A percentile compares a stretch with the other conserved stretches of the same genome.
These are phyloP conservation scores for Globisporangium sylvaticum DNA, from an alignment of 352 stramenopile genomes.

Conservation along the genomic window DNA sequence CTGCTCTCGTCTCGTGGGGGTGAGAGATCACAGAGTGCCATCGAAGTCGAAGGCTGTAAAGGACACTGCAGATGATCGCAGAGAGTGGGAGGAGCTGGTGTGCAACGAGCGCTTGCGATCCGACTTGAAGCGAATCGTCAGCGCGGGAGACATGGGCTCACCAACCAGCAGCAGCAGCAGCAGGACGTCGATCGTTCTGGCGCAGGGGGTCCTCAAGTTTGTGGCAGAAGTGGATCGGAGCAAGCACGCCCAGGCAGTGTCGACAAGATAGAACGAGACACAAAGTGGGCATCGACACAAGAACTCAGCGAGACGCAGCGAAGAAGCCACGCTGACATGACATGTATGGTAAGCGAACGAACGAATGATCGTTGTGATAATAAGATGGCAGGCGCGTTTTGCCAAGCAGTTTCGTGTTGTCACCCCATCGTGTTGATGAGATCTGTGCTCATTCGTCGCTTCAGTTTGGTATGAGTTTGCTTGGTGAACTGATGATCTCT, in stretches of 20 bases:
- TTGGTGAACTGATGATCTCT: too few relatives aligned
- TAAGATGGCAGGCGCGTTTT: neutral
- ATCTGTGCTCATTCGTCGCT: too few relatives aligned
- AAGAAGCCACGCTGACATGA: neutral
- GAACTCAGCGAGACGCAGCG: too few relatives aligned
- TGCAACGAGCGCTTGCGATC: conserved; percentile 47
- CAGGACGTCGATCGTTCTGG: conserved; percentile 36
- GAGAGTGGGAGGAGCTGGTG: conserved; percentile 31
- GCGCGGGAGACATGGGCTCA: conserved; percentile 10
- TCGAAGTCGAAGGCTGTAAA: neutral
- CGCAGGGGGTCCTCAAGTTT: conserved; percentile 38
- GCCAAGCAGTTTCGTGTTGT: neutral
- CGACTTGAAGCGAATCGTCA: conserved; percentile 36
- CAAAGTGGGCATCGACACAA: neutral
- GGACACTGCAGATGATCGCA: conserved; percentile 16
- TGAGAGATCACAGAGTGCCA: conserved; percentile 14
- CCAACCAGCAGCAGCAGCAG: conserved; percentile 20
- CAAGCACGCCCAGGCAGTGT: neutral
- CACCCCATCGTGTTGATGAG: neutral
- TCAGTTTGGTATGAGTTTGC: too few relatives aligned
- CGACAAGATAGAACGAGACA: neutral
- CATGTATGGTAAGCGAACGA: neutral
- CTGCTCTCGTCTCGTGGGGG: conserved; percentile 28
- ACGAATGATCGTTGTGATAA: conserved; percentile 2
- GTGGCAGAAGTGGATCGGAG: conserved; percentile 2